phyloP scores from a whole-genome alignment of 208 protist species.

The Polymyxa betae region DNA sequence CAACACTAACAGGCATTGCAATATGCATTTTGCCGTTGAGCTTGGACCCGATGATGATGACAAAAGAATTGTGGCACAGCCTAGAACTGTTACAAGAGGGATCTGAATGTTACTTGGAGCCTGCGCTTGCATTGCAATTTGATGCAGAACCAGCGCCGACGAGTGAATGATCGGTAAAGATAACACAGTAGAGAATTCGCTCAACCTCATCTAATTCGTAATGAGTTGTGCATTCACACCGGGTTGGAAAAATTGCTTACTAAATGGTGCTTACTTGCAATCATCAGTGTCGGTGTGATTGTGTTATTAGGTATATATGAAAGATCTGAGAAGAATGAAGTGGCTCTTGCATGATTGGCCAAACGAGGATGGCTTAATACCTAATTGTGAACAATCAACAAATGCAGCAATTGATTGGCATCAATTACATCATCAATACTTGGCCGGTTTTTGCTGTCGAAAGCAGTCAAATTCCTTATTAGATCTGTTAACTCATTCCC shows the following conservation, averaged over 20 bases:
- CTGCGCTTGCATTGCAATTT: neutral
- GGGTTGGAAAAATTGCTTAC: neutral
- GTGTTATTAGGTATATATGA: neutral
- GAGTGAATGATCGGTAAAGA: neutral
- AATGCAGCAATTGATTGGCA: neutral
- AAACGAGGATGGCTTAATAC: neutral
- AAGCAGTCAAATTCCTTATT: neutral
- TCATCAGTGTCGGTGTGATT: neutral
- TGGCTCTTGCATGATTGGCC: neutral
- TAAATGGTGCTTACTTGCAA: neutral
- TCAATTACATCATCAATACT: slow-evolving; percentile 28
- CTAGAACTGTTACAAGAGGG: neutral
- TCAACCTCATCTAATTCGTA: neutral
- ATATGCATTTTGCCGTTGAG: neutral
- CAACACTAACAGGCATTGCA: neutral
- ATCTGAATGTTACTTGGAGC: neutral
- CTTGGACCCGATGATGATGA: neutral
- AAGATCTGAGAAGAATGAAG: too few relatives aligned
- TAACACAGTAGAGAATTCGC: neutral
- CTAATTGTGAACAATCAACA: neutral
- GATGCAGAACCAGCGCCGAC: neutral
- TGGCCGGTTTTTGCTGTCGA: neutral
- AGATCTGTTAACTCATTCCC: neutral
- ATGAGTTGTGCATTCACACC: too few relatives aligned
- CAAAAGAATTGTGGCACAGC: neutral